Evolutionary conservation across 202 grass and related monocot genomes (phyloP).

Genomic region (Alloteropsis angusta): DNA sequence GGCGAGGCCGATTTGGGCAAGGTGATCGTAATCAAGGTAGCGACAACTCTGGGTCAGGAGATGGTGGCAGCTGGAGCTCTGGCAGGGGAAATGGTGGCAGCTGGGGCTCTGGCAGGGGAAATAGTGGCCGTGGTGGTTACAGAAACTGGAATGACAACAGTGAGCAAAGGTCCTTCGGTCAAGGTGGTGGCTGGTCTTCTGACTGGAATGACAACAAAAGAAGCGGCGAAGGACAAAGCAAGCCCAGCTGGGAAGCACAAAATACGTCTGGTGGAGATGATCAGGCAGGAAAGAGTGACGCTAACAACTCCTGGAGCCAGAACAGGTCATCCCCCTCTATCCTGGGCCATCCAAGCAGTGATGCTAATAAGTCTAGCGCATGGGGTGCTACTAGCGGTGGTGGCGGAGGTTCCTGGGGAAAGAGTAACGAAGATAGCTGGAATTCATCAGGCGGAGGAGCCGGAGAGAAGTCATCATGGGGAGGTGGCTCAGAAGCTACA

Average conservation of each 20-base stretch:
- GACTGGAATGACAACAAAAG: conserved; percentile 29
- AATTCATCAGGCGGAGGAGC: not conserved
- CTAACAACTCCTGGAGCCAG: conserved; percentile 13
- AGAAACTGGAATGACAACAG: conserved; percentile 35
- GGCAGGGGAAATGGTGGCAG: conserved; percentile 24
- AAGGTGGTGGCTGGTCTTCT: conserved; percentile 32
- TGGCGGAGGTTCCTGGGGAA: conserved; percentile 25
- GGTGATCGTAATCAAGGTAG: conserved; percentile 29
- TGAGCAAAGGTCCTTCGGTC: conserved; percentile 25
- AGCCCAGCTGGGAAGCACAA: conserved; percentile 20
- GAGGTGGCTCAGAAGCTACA: conserved; percentile 5
- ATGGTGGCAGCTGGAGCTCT: conserved; percentile 25
- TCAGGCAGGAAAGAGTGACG: conserved; percentile 33
- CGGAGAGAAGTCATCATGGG: conserved; percentile 13
- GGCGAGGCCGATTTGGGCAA: conserved; percentile 30
- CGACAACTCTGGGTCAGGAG: conserved; percentile 27
- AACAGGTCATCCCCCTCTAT: conserved; percentile 32
- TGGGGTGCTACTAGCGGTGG: conserved; percentile 14
- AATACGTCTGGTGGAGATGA: conserved; percentile 33
- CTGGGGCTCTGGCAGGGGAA: conserved; percentile 31
- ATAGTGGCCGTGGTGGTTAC: conserved; percentile 18
- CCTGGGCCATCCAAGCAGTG: conserved; percentile 17
- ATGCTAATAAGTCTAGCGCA: conserved; percentile 1
- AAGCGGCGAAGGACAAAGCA: conserved; percentile 22
- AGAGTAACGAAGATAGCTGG: conserved; percentile 18